Percentiles rank a stretch among this genome's conserved stretches.
phyloP scores from a whole-genome alignment of 306 rosid species.

The Potentilla sterilis region DNA sequence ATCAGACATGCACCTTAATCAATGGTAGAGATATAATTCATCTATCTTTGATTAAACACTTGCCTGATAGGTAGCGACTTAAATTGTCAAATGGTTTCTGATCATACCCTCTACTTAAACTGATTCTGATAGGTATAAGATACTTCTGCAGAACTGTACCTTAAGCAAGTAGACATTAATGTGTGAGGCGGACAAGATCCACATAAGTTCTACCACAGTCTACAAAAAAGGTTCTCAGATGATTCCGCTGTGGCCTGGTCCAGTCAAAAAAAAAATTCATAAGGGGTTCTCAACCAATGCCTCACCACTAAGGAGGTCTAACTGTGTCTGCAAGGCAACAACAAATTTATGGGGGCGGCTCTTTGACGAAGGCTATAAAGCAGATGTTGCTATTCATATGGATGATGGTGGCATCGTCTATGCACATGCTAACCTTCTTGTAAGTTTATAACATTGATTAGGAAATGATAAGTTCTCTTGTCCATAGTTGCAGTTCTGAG shows the following conservation, averaged over 20 bases:
- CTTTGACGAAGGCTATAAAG: constrained; percentile 63
- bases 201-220: constrained; percentile 20
- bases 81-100: not conserved
- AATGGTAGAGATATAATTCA: not conserved
- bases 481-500: not conserved
- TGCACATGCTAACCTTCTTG: constrained; percentile 78
- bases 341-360: constrained; percentile 68
- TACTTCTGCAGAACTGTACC: constrained; percentile 32
- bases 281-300: constrained; percentile 21
- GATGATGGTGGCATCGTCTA: constrained; percentile 59
- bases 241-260: constrained; percentile 45
- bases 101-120: not conserved
- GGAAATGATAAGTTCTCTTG: not conserved
- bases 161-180: constrained; percentile 21
- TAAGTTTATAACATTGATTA: constrained; percentile 42
- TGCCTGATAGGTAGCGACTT: not conserved
- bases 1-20: not conserved
- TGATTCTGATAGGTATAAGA: constrained; percentile 14
- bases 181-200: constrained; percentile 28
- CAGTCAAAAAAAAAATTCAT: constrained; percentile 23
- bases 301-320: constrained; percentile 32
- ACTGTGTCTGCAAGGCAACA: constrained; percentile 42
- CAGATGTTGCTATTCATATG: constrained; percentile 71
- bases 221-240: constrained; percentile 32
- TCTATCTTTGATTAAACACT: not conserved